Evolutionary conservation across 2,329 filamentous ascomycete species (phyloP), one percentile per base, ranked within the genome.

Genomic region (Talaromyces amestolkiae): DNA sequence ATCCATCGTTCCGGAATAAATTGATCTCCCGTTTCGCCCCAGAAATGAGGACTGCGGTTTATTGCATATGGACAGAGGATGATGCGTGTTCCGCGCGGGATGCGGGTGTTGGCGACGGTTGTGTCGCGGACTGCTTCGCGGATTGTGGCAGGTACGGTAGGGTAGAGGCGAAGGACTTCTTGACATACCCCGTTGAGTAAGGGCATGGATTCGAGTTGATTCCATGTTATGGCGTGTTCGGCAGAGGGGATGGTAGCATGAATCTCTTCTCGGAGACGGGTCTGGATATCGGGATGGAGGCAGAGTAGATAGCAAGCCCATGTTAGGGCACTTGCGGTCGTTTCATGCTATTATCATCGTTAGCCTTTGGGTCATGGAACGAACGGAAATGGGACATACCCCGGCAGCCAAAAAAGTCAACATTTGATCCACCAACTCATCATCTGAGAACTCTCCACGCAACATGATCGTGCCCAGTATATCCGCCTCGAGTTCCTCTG

Each of bases 1-100:
- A 89, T 82, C 91, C 91, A 94, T 15, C 91, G 83, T 45, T 93
- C 91, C 0, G 93, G 93, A 53, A 89, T 84, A 81, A 97, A 97
- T 49, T 86, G 81, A 13, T 79, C 79, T 0, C 91, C 91, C 69
- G 92, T 89, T 0, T 81, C 76, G 1, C 93, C 93, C 93, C 93
- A 97, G 54, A 93, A 83, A 0, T 81, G 76, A 22, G 80, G 81
- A 63, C 86, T 87, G 27, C 85, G 86, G 81, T 97, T 96, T 74
- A 89, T 86, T 10, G 90, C 91, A 83, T 83, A 85, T 0, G 86
- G 84, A 2, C 82, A 81, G 17, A 97, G 77, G 66, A 93, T 83
- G 62, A 97, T 75, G 5, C 85, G 83, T 0, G 91, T 93, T 41
- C 87, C 90, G 67, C 86, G 86, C 0, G 90, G 91, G 1, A 96